Evolutionary conservation across 2,329 filamentous ascomycete species (phyloP).

Genomic region (Atkinsonella hypoxylon): DNA sequence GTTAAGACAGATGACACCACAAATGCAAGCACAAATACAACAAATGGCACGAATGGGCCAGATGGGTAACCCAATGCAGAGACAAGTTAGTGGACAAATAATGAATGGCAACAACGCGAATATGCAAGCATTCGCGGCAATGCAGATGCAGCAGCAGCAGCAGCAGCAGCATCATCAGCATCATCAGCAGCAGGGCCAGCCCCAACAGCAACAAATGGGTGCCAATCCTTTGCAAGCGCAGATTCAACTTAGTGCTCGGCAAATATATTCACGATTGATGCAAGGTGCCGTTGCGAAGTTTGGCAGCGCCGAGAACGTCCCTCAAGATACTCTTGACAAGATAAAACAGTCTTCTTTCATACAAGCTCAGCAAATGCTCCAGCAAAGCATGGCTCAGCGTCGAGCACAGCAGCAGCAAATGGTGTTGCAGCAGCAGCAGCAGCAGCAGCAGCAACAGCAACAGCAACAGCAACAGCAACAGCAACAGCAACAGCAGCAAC

Average conservation of each 20-base stretch:
- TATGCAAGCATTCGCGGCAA: constrained; percentile 27
- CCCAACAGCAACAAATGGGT: constrained; percentile 20
- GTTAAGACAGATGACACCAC: constrained; percentile 22
- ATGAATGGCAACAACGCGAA: constrained; percentile 28
- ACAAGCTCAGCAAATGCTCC: constrained; percentile 26
- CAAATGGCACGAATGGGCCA: constrained; percentile 25
- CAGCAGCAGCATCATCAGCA: constrained; percentile 25
- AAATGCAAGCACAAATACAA: constrained; percentile 26
- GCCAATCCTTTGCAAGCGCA: constrained; percentile 19
- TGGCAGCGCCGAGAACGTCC: constrained; percentile 32
- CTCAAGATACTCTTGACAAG: constrained; percentile 30
- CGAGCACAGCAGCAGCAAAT: constrained; percentile 19
- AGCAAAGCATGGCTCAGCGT: constrained; percentile 20
- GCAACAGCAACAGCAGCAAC: constrained; percentile 19
- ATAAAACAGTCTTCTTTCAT: constrained; percentile 30
- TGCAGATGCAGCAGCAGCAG: constrained; percentile 23
- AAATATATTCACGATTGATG: constrained; percentile 29
- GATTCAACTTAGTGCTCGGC: constrained; percentile 21
- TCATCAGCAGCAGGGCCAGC: constrained; percentile 19
- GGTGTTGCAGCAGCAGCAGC: constrained; percentile 26
- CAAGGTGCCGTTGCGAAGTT: constrained; percentile 21
- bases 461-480: constrained; percentile 26
- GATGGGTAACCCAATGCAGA: constrained; percentile 27
- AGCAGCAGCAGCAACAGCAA: constrained; percentile 17
- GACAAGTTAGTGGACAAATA: constrained; percentile 26